Evolutionary conservation across 192 early-diverging fungal species (phyloP), one percentile per base, ranked within the genome.

Genomic region (Umbelopsis isabellina): DNA sequence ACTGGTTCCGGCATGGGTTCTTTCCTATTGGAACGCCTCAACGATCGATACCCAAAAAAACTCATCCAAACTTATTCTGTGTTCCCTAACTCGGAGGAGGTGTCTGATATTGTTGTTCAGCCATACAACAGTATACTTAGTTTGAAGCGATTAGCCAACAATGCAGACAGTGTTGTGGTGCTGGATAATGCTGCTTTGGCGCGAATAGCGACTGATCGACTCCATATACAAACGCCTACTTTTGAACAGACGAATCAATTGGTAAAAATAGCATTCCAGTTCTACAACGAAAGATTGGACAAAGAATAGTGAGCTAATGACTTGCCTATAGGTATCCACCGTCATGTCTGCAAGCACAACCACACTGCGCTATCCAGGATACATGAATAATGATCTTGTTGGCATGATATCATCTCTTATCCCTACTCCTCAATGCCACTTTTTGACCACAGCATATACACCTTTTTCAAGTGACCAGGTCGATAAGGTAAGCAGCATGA

Each of bases 311-410:
- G 3, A 44, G 30, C 20, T 30, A 37, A 23, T 44, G 30, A 13
- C 72, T 27, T 66, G 37, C 5, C 6, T 73, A 2, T 16, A 91
- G 91, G 89, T 97, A n/a, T 96, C 97, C 12, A 99, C 97, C 6
- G 97, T 99, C 33, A 97, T 99, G 89, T 92, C 91, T 35, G 95
- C 97, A 16, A 94, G 92, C 77, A 99, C 97, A 21, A 96, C 92
- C 5, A 98, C 96, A 16, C 82, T 99, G 49, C 91, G 97, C 67
- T 99, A 99, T 82, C 97, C 97, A 35, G 95, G 96, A 67, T 99
- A 98, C 79, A 99, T 99, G 97, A 97, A 99, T 85, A 99, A 99
- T 79, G 96, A 99, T 75, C 85, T 99, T 50, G 95, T 97, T 8
- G 91, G 95, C 66, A 90, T 99, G 75, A 86, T 98, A 22, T 92